Base-by-base conservation (phyloP, 305 asterid genomes). In the Fraxinus platypoda region DNA sequence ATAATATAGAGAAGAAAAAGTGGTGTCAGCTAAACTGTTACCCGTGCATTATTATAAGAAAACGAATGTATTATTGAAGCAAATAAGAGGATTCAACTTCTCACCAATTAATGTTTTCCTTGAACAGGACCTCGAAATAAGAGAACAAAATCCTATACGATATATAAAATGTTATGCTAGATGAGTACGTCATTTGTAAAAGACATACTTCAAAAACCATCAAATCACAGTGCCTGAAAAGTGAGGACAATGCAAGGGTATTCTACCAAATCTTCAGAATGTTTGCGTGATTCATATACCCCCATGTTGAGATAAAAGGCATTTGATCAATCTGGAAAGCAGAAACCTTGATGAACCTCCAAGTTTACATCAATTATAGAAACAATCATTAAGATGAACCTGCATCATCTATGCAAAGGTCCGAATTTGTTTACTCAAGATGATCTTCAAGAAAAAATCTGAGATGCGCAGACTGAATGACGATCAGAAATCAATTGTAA, bases 371-470 rank as follows among this genome's bases (percentile, higher is more conserved):
- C 57, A 49, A 41, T 28, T 68, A 28, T 13, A 12, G 74, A 68
- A n/a, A 11, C 43, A 13, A 43, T 31, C 13, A 75, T 26, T 46
- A 46, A 74, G 76, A 84, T 30, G 81, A 83, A 76, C 86, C 33
- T 81, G 78, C 77, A 73, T 43, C 72, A 21, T 64, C 64, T 74
- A 76, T 80, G 85, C 87, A 84, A 54, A 33, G 31, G 74, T 81
- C 80, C 49, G 79, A 64, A 64, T 64, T 9, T 21, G 17, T 21
- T 49, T 34, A 52, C 28, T 28, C 68, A 72, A 21, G 28, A 77
- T 85, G 75, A 34, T 33, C 81, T 82, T 78, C 77, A 81, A 54
- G 80, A 54, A 2, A 78, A 86, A 76, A 81, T 75, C 75, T 68
- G 38, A 28, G 66, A 52, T 4, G 6, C 21, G 78, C 77, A 33